Base-by-base conservation (phyloP, 495 filamentous ascomycete genomes). In the Neurospora terricola region DNA sequence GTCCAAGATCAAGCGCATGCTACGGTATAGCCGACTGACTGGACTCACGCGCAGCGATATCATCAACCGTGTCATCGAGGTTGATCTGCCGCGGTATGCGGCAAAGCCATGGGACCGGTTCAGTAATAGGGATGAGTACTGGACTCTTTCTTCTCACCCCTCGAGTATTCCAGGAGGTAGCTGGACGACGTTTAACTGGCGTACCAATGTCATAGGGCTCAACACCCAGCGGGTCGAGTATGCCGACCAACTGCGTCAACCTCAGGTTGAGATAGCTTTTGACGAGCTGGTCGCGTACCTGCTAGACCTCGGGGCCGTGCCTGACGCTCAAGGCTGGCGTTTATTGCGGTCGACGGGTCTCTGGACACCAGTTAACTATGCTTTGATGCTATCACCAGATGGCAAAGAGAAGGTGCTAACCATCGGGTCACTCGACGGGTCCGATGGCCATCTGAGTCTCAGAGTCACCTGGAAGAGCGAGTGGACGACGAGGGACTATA, bases 171-270 rank as follows among this genome's bases (percentile, higher is more conserved):
- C 86, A 16, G 90, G 90, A 10, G 89, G 90, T 0, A 84, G 78
- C 38, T 92, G 89, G 88, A 90, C 88, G 3, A 84, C 84, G 0
- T 90, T 91, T 80, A 87, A 90, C 78, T 91, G 90, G 88, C 86
- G 86, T 72, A 82, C 84, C 34, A 84, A 90, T 73, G 82, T 85
- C 38, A 89, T 90, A 39, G 88, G 89, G 6, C 79, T 86, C 43
- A 87, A 87, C 75, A 86, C 86, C 27, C 89, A 90, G 77, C 81
- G 89, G 36, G 78, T 90, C 45, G 88, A 90, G 77, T 91, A 90
- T 71, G 86, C 86, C 66, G 90, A 91, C 72, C 88, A 92, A 78
- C 80, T 92, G 62, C 80, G 86, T 23, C 86, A 89, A 73, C 89
- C 89, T 2, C 90, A 91, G 76, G 90, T 90, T 21, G 89, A 91